Percentiles rank a stretch among this genome's conserved stretches.
Evolutionary conservation across 352 stramenopile genomes (phyloP).

Genomic region (Phytophthora pisi): DNA sequence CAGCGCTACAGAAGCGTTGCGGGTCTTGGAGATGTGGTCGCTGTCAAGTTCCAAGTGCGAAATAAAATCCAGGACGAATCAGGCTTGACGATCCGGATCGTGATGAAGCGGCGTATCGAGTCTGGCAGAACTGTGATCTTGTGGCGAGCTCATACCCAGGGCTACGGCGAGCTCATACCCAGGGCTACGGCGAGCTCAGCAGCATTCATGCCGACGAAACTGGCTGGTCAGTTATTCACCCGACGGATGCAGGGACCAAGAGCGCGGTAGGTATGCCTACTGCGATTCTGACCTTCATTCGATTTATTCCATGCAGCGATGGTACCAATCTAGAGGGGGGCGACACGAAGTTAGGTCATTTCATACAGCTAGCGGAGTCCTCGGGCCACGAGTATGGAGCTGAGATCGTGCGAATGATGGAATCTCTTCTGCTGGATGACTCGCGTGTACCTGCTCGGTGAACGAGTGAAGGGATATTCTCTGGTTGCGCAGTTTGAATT

Average conservation of each 20-base stretch:
- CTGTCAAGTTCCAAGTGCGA: constrained; percentile 33
- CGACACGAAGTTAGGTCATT: not conserved
- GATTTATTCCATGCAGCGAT: constrained; percentile 1
- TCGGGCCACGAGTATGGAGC: constrained; percentile 20
- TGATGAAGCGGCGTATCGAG: constrained; percentile 34
- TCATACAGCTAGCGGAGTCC: not conserved
- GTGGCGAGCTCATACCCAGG: constrained; percentile 43
- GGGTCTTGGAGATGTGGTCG: constrained; percentile 32
- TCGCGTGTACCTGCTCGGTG: not conserved
- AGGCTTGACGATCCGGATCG: constrained; percentile 12
- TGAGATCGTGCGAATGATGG: constrained; percentile 22
- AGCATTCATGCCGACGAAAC: constrained; percentile 51
- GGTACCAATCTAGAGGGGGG: not conserved
- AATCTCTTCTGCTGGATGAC: constrained; percentile 25
- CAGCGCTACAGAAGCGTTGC: constrained; percentile 13
- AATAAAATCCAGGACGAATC: not conserved
- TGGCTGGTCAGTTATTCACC: constrained; percentile 36
- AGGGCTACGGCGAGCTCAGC: constrained; percentile 26
- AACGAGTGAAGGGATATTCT: not conserved
- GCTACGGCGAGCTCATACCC: constrained; percentile 19
- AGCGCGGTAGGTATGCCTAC: constrained; percentile 1
- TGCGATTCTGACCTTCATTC: constrained; percentile 5
- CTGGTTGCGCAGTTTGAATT: too few species aligned
- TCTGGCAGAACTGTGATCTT: constrained; percentile 43
- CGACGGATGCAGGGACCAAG: constrained; percentile 5